These are phyloP conservation scores for Leptomonas pyrrhocoris DNA, from an alignment of 208 protist genomes.

Conservation along the genomic window DNA sequence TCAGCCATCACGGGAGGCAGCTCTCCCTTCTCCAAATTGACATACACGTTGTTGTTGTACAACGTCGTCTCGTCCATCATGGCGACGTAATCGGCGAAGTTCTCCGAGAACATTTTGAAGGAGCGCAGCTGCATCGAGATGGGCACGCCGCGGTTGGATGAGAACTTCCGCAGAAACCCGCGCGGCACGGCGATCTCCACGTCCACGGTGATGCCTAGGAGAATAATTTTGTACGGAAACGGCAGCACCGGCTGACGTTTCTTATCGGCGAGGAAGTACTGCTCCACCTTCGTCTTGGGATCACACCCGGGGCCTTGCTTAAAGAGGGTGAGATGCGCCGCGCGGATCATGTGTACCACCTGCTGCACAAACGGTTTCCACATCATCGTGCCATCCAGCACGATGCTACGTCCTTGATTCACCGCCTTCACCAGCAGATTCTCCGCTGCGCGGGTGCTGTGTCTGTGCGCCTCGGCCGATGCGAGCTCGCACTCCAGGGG, in stretches of 20 bases:
- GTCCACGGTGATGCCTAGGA: constrained; percentile 86
- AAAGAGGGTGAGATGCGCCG: constrained; percentile 69
- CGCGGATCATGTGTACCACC: constrained; percentile 81
- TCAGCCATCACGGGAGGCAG: constrained; percentile 78
- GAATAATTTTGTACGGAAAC: constrained; percentile 72
- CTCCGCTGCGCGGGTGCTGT: constrained; percentile 80
- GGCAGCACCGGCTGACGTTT: constrained; percentile 42
- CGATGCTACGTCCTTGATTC: constrained; percentile 82
- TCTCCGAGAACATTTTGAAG: constrained; percentile 88
- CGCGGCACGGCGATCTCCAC: constrained; percentile 86
- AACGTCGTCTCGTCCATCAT: constrained; percentile 70
- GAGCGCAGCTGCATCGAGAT: constrained; percentile 81
- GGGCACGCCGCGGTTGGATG: constrained; percentile 78
- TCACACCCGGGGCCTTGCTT: constrained; percentile 75
- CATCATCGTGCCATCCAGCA: constrained; percentile 92
- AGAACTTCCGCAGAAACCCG: constrained; percentile 84
- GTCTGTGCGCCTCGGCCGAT: constrained; percentile 43
- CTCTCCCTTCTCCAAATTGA: constrained; percentile 80
- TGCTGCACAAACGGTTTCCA: constrained; percentile 87
- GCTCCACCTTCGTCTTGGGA: constrained; percentile 42
- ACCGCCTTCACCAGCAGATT: constrained; percentile 79
- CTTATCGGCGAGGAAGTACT: constrained; percentile 64
- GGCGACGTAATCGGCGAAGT: constrained; percentile 68
- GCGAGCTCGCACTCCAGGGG: constrained; percentile 31
- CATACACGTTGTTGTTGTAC: constrained; percentile 90